These are phyloP conservation scores for Annulohypoxylon nitens DNA, from an alignment of 495 filamentous ascomycete species.

Conservation along the genomic window DNA sequence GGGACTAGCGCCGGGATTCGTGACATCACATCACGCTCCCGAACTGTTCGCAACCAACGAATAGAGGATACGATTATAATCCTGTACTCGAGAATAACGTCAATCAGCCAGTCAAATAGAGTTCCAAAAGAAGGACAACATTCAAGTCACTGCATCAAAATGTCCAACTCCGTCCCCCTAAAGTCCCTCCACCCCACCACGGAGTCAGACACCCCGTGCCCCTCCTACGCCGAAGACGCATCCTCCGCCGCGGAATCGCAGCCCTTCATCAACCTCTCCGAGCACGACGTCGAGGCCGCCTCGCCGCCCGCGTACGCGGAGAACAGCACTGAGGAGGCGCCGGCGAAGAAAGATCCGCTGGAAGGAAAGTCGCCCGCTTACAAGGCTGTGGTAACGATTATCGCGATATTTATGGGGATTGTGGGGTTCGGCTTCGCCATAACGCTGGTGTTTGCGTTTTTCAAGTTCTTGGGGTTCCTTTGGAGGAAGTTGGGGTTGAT, in stretches of 20 bases:
- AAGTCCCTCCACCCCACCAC: slow-evolving; percentile 4
- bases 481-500: too few species aligned
- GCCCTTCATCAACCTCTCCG: background rate
- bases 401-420: background rate
- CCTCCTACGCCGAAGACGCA: background rate
- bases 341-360: background rate
- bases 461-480: background rate
- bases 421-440: background rate
- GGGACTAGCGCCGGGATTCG: too few species aligned
- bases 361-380: background rate
- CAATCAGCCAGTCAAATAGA: background rate
- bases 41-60: too few species aligned
- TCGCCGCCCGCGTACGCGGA: background rate
- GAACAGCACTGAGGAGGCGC: background rate
- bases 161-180: background rate
- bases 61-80: too few species aligned
- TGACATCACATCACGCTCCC: too few species aligned
- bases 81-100: background rate
- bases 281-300: slow-evolving; percentile 1
- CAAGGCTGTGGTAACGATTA: background rate
- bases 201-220: background rate
- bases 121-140: background rate
- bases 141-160: background rate
- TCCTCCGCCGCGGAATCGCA: background rate
- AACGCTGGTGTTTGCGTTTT: background rate